Percentiles rank a stretch among this genome's conserved stretches.
phyloP scores from a whole-genome alignment of 768 basidiomycete genomes.

The Rhodocollybia butyracea region DNA sequence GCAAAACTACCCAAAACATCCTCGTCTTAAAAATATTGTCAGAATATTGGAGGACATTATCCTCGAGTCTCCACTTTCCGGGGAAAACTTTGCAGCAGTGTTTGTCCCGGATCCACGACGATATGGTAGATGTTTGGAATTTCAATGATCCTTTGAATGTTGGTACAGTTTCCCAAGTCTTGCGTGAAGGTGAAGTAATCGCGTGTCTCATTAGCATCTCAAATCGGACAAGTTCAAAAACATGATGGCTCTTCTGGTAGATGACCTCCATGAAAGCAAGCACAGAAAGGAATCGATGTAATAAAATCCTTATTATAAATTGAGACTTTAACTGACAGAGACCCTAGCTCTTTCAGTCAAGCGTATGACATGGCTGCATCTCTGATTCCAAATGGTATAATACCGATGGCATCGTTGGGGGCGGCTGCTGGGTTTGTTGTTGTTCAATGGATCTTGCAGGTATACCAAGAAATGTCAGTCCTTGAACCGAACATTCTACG shows the following conservation, averaged over 20 bases:
- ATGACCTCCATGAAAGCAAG: neutral
- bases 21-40: neutral
- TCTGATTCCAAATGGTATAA: neutral
- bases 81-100: slow-evolving; percentile 12
- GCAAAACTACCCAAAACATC: neutral
- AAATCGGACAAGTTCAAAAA: neutral
- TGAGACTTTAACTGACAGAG: too few species aligned
- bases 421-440: neutral
- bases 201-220: neutral
- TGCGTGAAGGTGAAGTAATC: neutral
- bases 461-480: neutral
- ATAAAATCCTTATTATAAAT: neutral
- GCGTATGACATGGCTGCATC: neutral
- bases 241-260: neutral
- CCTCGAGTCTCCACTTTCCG: slow-evolving; percentile 16
- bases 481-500: neutral
- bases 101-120: slow-evolving; percentile 11
- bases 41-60: slow-evolving; percentile 12
- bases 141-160: slow-evolving; percentile 20
- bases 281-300: neutral
- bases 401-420: neutral
- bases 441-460: neutral
- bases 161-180: neutral
- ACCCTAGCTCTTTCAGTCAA: neutral
- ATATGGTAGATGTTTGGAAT: slow-evolving; percentile 23